These are phyloP conservation scores for Hypoxylon sp. DNA, from an alignment of 2,329 filamentous ascomycete genomes.

Conservation along the genomic window DNA sequence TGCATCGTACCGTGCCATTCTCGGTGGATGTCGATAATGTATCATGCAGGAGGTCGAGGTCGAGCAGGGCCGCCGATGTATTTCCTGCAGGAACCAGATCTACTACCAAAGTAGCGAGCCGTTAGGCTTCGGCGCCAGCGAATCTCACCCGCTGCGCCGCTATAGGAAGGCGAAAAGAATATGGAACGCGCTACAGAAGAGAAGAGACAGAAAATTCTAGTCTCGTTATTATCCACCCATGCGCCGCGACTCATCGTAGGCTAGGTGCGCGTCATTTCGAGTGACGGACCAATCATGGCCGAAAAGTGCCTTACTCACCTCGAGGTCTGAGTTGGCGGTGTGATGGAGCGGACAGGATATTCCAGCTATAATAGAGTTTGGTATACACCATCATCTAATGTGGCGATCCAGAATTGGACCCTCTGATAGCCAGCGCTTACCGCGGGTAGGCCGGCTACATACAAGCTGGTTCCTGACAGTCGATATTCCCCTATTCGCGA, in stretches of 20 bases:
- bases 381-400: conserved; percentile 20
- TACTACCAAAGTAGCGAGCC: conserved; percentile 1
- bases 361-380: conserved; percentile 17
- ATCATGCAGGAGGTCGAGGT: conserved; percentile 39
- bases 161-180: neutral
- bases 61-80: conserved; percentile 15
- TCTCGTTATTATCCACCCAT: too few relatives aligned
- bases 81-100: conserved; percentile 32
- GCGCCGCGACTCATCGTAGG: conserved; percentile 3
- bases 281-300: conserved; percentile 18
- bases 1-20: conserved; percentile 17
- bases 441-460: too few relatives aligned
- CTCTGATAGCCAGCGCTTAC: conserved; percentile 6
- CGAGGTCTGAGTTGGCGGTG: conserved; percentile 30
- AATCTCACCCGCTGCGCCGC: conserved; percentile 14
- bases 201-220: neutral
- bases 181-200: neutral
- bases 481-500: conserved; percentile 15
- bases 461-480: too few relatives aligned
- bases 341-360: conserved; percentile 28
- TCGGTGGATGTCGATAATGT: conserved; percentile 32
- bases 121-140: neutral
- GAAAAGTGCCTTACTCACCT: neutral
- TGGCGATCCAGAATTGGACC: conserved; percentile 32
- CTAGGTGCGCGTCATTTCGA: too few relatives aligned